Percentiles rank a stretch among this genome's conserved stretches.
phyloP scores from a whole-genome alignment of 1,284 basidiomycete genomes.

The Mrakiaceae sp. region DNA sequence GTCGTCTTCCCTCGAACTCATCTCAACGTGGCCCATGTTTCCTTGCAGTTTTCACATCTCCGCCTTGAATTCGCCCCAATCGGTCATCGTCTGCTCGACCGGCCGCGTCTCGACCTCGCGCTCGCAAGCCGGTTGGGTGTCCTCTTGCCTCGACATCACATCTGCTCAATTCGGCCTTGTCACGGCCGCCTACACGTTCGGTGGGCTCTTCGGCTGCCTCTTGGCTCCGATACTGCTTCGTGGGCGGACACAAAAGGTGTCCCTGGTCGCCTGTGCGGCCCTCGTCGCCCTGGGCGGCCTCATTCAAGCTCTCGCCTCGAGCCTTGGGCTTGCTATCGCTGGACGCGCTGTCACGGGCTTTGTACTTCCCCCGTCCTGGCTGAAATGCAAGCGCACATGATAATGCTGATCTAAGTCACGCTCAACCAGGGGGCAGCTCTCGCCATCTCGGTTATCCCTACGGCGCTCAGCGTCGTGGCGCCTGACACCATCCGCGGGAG shows the following conservation, averaged over 20 bases:
- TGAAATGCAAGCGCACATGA: no score
- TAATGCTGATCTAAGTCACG: no score
- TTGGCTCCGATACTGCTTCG: conserved; percentile 12
- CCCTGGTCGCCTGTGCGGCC: no score
- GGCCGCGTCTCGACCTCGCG: background rate
- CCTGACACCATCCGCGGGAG: conserved; percentile 32
- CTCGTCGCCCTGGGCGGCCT: background rate
- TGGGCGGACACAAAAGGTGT: no score
- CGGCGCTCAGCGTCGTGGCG: conserved; percentile 36
- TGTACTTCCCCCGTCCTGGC: no score
- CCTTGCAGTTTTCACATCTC: no score
- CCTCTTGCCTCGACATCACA: conserved; percentile 1
- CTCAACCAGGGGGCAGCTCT: conserved; percentile 31
- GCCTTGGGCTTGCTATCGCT: background rate
- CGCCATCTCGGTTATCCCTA: conserved; percentile 35
- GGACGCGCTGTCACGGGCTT: conserved; percentile 31
- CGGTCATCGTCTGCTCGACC: background rate
- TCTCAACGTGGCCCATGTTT: no score
- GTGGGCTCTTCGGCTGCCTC: conserved; percentile 34
- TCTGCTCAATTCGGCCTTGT: conserved; percentile 31
- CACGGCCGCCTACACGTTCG: conserved; percentile 37
- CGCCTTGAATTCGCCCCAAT: conserved; percentile 8
- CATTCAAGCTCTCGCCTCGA: background rate
- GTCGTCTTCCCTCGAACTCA: no score
- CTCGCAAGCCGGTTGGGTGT: background rate